Evolutionary conservation across 306 rosid species (phyloP).

Genomic region (Astragalus membranaceus): DNA sequence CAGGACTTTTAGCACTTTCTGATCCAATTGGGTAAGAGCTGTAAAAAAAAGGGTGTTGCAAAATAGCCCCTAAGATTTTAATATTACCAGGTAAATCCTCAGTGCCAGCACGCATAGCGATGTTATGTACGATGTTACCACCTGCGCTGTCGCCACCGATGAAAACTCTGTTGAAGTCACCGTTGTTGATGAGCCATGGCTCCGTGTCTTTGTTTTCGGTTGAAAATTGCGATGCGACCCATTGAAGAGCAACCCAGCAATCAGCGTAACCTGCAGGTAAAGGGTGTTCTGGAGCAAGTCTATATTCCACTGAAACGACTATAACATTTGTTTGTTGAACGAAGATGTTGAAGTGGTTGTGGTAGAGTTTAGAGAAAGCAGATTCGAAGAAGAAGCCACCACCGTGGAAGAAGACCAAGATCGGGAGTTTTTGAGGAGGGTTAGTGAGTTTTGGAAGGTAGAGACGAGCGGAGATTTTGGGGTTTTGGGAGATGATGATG

Average conservation of each 20-base stretch:
- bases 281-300: conserved; percentile 33
- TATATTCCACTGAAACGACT: conserved; percentile 41
- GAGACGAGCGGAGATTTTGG: conserved; percentile 22
- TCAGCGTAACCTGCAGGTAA: conserved; percentile 37
- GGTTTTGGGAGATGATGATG: not conserved
- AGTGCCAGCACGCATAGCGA: conserved; percentile 32
- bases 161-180: conserved; percentile 23
- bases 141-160: conserved; percentile 63
- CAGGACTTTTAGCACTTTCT: not conserved
- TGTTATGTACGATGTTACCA: conserved; percentile 41
- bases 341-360: conserved; percentile 22
- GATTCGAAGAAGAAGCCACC: conserved; percentile 34
- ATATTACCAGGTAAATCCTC: conserved; percentile 31
- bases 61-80: conserved; percentile 26
- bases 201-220: conserved; percentile 5
- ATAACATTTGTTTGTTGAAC: conserved; percentile 14
- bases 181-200: conserved; percentile 40
- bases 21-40: conserved; percentile 30
- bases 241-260: conserved; percentile 35
- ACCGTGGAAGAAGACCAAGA: conserved; percentile 45
- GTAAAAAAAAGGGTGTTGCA: conserved; percentile 36
- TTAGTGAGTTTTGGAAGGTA: conserved; percentile 20
- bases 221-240: conserved; percentile 16
- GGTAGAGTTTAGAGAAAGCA: conserved; percentile 21
- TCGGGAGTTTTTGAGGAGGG: conserved; percentile 22